Conservation (phyloP, 805 yeast species). For the Tetrapisispora namnaoensis region DNA sequence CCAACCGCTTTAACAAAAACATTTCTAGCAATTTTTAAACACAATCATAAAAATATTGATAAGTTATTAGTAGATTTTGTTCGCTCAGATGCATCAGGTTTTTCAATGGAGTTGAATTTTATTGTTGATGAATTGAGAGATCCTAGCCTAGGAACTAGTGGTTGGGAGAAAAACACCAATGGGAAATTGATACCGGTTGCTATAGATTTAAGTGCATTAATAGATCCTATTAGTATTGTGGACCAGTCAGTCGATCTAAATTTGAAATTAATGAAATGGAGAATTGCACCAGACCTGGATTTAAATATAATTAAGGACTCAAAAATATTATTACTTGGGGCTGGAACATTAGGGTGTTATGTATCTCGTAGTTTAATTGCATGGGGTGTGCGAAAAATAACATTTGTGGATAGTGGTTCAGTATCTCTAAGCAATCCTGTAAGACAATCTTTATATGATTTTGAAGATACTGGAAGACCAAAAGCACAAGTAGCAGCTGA, state of each 20-base stretch:
- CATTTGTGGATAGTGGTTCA: conserved; percentile 82
- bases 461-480: conserved; percentile 73
- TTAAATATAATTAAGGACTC: conserved; percentile 52
- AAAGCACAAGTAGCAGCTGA: conserved; percentile 76
- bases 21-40: conserved; percentile 38
- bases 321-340: conserved; percentile 74
- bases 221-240: conserved; percentile 74
- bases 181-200: conserved; percentile 73
- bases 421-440: conserved; percentile 94
- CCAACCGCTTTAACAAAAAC: conserved; percentile 54
- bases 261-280: conserved; percentile 91
- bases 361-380: conserved; percentile 79
- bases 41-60: conserved; percentile 27
- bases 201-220: conserved; percentile 71
- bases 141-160: conserved; percentile 42
- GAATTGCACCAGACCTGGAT: conserved; percentile 75
- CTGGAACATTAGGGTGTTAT: conserved; percentile 93
- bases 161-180: conserved; percentile 81
- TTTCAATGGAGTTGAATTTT: conserved; percentile 19
- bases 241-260: conserved; percentile 90
- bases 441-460: conserved; percentile 77
- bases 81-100: conserved; percentile 29
- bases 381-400: conserved; percentile 85
- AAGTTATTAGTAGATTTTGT: conserved; percentile 33
- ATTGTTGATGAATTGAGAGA: conserved; percentile 3